These are phyloP conservation scores for Loxodes magnus DNA, from an alignment of 73 alveolate genomes.

Conservation along the genomic window DNA sequence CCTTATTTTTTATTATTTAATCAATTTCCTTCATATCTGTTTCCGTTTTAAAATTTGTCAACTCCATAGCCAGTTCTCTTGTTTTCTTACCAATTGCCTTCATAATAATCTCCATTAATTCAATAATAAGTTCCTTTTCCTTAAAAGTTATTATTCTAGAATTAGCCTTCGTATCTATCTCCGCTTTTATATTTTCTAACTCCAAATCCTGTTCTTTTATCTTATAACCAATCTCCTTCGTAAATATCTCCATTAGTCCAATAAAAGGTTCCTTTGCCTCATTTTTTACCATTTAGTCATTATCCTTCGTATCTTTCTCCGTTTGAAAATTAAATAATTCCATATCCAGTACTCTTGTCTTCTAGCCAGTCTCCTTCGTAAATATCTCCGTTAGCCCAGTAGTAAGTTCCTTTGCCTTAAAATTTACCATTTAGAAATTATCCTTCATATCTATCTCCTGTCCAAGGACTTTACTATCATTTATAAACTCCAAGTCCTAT, in stretches of 20 bases:
- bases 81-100: too few species aligned
- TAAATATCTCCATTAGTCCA: slow-evolving; percentile 56
- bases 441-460: slow-evolving; percentile 25
- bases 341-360: slow-evolving; percentile 26
- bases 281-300: slow-evolving; percentile 24
- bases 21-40: too few species aligned
- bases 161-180: slow-evolving; percentile 31
- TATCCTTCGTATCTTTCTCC: slow-evolving; percentile 35
- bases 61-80: too few species aligned
- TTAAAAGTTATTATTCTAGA: too few species aligned
- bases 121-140: too few species aligned
- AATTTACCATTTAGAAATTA: slow-evolving; percentile 17
- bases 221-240: slow-evolving; percentile 37
- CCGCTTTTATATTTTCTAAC: slow-evolving; percentile 41
- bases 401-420: slow-evolving; percentile 21
- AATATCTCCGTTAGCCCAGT: slow-evolving; percentile 27
- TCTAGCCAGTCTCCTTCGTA: slow-evolving; percentile 23
- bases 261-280: slow-evolving; percentile 33
- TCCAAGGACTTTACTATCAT: too few species aligned
- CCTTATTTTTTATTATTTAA: too few species aligned
- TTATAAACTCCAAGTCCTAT: too few species aligned
- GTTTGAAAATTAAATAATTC: slow-evolving; percentile 6
- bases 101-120: too few species aligned
- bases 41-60: too few species aligned
- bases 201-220: slow-evolving; percentile 44